These are phyloP conservation scores for Hyparrhenia diplandra DNA, from an alignment of 176 grass and related monocot species.

Conservation along the genomic window DNA sequence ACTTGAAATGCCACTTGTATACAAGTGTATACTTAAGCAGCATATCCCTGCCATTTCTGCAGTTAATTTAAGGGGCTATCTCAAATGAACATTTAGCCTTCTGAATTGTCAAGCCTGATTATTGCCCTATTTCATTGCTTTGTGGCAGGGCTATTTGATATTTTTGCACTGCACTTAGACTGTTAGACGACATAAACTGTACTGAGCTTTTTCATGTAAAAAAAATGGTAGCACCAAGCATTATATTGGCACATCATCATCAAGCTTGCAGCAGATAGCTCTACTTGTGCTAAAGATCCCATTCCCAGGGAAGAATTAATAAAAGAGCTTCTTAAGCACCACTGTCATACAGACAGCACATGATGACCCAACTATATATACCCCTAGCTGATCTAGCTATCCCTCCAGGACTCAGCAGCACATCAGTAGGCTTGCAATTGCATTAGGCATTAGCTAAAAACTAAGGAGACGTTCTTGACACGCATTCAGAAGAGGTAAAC, in stretches of 20 bases:
- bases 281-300: neutral
- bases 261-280: neutral
- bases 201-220: neutral
- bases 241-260: constrained; percentile 23
- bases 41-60: too few relatives aligned
- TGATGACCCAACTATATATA: constrained; percentile 31
- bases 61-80: too few relatives aligned
- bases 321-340: constrained; percentile 22
- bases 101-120: neutral
- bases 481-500: constrained; percentile 13
- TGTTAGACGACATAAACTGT: too few relatives aligned
- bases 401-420: constrained; percentile 28
- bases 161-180: neutral
- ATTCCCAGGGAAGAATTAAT: too few relatives aligned
- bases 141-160: neutral
- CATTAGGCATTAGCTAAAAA: constrained; percentile 14
- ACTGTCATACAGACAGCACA: constrained; percentile 7
- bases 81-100: too few relatives aligned
- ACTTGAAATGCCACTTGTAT: neutral
- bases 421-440: too few relatives aligned
- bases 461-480: constrained; percentile 30
- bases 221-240: constrained; percentile 7
- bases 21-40: neutral
- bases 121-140: neutral
- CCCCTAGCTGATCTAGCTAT: constrained; percentile 43